Base-by-base conservation (phyloP, 306 rosid genomes). In the Casuarina glauca region DNA sequence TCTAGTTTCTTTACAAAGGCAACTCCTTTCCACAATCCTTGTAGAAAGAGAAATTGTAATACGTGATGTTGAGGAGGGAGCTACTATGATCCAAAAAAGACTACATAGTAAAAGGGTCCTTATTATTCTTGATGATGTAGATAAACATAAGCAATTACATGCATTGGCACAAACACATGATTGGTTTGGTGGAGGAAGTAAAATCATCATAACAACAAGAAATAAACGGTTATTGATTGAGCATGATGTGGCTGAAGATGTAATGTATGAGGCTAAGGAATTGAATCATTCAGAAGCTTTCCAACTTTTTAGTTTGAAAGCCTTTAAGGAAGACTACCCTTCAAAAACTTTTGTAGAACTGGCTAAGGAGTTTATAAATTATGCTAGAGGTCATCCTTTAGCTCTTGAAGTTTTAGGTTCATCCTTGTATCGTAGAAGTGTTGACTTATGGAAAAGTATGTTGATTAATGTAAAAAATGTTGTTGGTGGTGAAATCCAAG, bases 151-250 rank as follows among this genome's bases (percentile, higher is more conserved):
- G 3, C 68, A 73, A 41, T 39, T 73, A 38, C 43, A 73, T 38
- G 43, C 77, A 13, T 35, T 16, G 32, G 32, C 32, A 26, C 32
- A 26, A 26, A 26, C 32, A 26, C 32, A 26, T 26, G 32, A 26
- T 26, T 70, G 74, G 74, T 70, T 70, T 19, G 74, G 74, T 46
- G 16, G 17, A 7, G 74, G 74, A 45, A 70, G 74, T 48, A 70
- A 58, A 70, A 70, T 70, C 41, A 19, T 73, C 12, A 55, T 73
- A 39, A 73, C 77, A 54, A 73, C 77, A 15, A 73, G 10, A 73
- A 64, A 73, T 42, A 36, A 46, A 8, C 52, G 41, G 3, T 41
- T 73, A 32, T 50, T 73, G 17, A 73, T 53, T 53, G 49, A 53
- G 20, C 68, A 39, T 16, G 49, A 42, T 53, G 77, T 73, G 17